Base-by-base conservation (phyloP, 2,329 filamentous ascomycete species). In the Acrodontium crateriforme region DNA sequence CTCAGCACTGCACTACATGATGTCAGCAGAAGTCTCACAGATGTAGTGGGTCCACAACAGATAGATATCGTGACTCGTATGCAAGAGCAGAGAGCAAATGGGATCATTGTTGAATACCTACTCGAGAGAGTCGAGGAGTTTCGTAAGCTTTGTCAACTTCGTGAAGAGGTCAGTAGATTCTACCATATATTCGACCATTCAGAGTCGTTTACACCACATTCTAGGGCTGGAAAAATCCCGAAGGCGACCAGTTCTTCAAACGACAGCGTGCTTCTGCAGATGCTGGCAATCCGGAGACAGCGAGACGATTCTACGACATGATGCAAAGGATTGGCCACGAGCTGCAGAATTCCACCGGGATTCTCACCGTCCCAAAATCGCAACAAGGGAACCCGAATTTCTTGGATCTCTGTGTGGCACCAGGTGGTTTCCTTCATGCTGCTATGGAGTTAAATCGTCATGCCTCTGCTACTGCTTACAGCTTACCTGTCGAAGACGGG, bases 391-490 rank as follows among this genome's bases (percentile, higher is more conserved):
- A n/a, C n/a, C n/a, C n/a, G n/a, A n/a, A n/a, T n/a, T n/a, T 71
- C 11, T 58, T 73, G 2, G 67, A 72, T 35, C 53, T 69, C 34
- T 69, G 68, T 43, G 60, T 65, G 52, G 68, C 68, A 0, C 68
- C 68, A 0, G 68, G 67, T 4, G 67, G 62, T 1, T 72, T 68
- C 37, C 44, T 63, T 3, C 14, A 29, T 10, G 18, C 27, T 4
- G 19, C 19, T 17, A 23, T 24, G 14, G 9, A 20, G 8, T 21
- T 23, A 9, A 23, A 24, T 16, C 15, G 12, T 9, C 18, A n/a
- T 14, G 6, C 27, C 6, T 11, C 4, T 16, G 20, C 27, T 9
- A 23, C 14, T 6, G 27, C 18, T n/a, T 29, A 16, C 27, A 29
- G 11, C 20, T 16, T 29, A 15, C 13, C 7, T n/a, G 6, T 20